Base-by-base conservation (phyloP, 106 monocot species). In the Allium sativum region DNA sequence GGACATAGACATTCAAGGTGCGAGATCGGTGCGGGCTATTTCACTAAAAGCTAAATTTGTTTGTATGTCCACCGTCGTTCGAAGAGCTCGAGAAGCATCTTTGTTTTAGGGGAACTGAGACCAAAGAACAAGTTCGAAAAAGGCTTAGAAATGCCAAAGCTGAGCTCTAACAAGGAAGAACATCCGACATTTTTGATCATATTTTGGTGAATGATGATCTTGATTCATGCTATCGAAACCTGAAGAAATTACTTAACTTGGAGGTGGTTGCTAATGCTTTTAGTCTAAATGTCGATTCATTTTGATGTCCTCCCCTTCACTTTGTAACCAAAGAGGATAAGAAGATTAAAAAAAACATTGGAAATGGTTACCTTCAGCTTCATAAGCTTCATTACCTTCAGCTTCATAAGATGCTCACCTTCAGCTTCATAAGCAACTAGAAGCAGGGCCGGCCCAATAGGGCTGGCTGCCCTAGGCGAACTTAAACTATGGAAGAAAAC, bases 1-100 rank as follows among this genome's bases (percentile, higher is more conserved):
- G 52, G 91, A 98, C 55, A 98, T 98, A 71, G 96, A 98, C 81
- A 87, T 98, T 59, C 91, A 98, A 80, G 96, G 96, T 58, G 91
- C 96, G 62, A 82, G 78, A 64, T 92, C 82, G 42, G 96, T 98
- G n/a, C n/a, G n/a, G n/a, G n/a, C n/a, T n/a, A n/a, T n/a, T n/a
- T n/a, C n/a, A n/a, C n/a, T n/a, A n/a, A n/a, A n/a, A n/a, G n/a
- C n/a, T n/a, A n/a, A n/a, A n/a, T 98, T 88, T 70, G 76, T 98
- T 70, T 56, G 74, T 92, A 59, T 61, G 76, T 53, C 96, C 96
- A 42, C 91, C 91, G 19, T 82, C 85, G 50, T 87, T 87, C 64
- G 88, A 91, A 53, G 91, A 92, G 47, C 78, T 98, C 55, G 91
- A 98, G 78, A 82, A 73, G 64, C 87, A 91, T n/a, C 91, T 92